phyloP scores from a whole-genome alignment of 805 yeast genomes.

The Dipodascus albidus region DNA sequence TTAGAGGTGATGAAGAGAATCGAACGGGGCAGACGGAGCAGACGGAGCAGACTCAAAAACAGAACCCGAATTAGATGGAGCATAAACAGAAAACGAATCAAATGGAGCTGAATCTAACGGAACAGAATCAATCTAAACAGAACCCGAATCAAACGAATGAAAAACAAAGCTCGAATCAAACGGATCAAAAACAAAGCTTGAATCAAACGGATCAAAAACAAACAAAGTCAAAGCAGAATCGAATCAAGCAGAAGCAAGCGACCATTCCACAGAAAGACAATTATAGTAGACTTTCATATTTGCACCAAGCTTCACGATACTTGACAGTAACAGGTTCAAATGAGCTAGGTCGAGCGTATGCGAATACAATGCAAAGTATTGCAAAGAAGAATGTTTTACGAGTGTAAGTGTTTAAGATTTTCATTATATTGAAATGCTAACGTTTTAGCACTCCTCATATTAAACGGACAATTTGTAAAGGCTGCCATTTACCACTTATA shows the following conservation, averaged over 20 bases:
- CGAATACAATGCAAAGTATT: conserved; percentile 44
- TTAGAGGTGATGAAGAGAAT: not conserved
- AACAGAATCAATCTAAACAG: not conserved
- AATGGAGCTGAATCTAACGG: too few species aligned
- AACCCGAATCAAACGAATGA: not conserved
- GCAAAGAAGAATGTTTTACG: conserved; percentile 59
- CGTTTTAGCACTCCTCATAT: conserved; percentile 27
- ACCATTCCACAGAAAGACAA: conserved; percentile 30
- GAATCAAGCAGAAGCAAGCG: too few species aligned
- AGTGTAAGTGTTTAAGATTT: conserved; percentile 17
- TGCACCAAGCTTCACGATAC: conserved; percentile 24
- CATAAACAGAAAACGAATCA: too few species aligned
- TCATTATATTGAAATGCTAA: not conserved
- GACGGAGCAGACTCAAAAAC: too few species aligned
- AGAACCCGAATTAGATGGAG: too few species aligned
- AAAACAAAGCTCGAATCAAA: not conserved
- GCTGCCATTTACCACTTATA: conserved; percentile 41
- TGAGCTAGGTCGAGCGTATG: conserved; percentile 43
- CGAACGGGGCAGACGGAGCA: not conserved
- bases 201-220: not conserved
- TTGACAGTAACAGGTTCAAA: conserved; percentile 15
- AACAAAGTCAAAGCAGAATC: not conserved
- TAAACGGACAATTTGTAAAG: conserved; percentile 61
- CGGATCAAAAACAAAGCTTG: not conserved
- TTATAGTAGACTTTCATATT: conserved; percentile 20